A percentile compares a stretch with the other conserved stretches of the same genome.
phyloP scores from a whole-genome alignment of 2,329 filamentous ascomycete species.

The Kalmusia sp. region DNA sequence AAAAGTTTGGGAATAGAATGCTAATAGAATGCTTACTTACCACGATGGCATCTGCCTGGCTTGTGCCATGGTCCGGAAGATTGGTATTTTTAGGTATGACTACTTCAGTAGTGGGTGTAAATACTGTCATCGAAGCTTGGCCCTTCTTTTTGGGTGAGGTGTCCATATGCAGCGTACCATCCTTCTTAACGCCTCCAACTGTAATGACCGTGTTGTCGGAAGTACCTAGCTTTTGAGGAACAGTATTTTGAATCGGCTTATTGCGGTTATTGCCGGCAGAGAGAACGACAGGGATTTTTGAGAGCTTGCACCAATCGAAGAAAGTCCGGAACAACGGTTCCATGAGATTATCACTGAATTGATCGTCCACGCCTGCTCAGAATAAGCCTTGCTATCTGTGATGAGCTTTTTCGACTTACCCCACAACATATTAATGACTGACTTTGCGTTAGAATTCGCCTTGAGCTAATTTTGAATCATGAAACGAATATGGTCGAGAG shows the following conservation, averaged over 20 bases:
- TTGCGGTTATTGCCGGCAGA: slow-evolving; percentile 3
- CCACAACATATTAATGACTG: slow-evolving; percentile 10
- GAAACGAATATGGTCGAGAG: neutral
- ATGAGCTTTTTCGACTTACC: neutral
- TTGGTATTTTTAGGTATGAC: neutral
- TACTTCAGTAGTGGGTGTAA: slow-evolving; percentile 1
- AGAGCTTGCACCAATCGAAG: neutral
- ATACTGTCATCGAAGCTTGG: slow-evolving; percentile 9
- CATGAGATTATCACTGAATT: neutral
- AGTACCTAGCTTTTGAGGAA: slow-evolving; percentile 9
- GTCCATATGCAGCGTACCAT: neutral
- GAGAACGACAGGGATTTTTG: neutral
- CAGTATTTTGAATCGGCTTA: neutral
- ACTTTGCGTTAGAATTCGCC: neutral
- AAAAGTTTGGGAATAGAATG: neutral
- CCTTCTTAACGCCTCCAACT: slow-evolving; percentile 5
- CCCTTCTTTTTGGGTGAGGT: neutral
- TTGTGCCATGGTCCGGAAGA: neutral
- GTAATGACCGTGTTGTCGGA: slow-evolving; percentile 6
- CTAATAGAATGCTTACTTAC: neutral
- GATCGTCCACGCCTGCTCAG: neutral
- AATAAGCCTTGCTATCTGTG: neutral
- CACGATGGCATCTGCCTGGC: slow-evolving; percentile 11
- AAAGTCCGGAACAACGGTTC: neutral
- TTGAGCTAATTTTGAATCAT: neutral